Base-by-base conservation (phyloP, 2,329 filamentous ascomycete genomes). In the Cladosporium austrohemisphaericum region DNA sequence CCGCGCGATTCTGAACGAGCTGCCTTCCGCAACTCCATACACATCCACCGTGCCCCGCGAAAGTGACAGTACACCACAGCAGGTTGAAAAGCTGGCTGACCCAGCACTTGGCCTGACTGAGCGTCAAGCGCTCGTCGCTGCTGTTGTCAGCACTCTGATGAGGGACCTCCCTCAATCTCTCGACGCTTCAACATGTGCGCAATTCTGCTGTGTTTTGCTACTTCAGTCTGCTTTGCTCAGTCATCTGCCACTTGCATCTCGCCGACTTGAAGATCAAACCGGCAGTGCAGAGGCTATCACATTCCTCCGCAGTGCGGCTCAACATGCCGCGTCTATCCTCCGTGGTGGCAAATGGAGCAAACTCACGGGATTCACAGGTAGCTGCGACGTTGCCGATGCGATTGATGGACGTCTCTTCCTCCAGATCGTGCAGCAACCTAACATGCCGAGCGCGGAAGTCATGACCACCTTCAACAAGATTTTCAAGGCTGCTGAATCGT, bases 401-500 rank as follows among this genome's bases (percentile, higher is more conserved):
- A 60, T 83, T 11, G 80, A 83, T 61, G 80, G 80, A 5, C 69
- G 78, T 31, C 57, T 79, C 5, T 70, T 74, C 51, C 54, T 63
- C 16, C 58, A 60, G 16, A 36, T 64, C 5, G 50, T 49, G 13
- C 38, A 49, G 8, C 37, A 37, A 6, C 19, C 29, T 5, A 44
- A 40, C n/a, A 36, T 47, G 5, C 38, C 40, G 4, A 50, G 43
- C 14, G n/a, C 46, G 10, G 54, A 57, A 20, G 56, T 56, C 13
- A 54, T 55, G 41, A 44, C 46, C 10, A 57, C 55, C 0, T 58
- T 62, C 40, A 52, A 61, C 11, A 49, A 52, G 18, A 51, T 64
- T 8, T 23, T 60, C 33, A 40, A 49, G 26, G 60, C 61, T 3
- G 52, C 61, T n/a, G 45, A 54, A 14, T 43, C 20, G 10, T 29